Conservation (phyloP, 305 asterid species). For the Solanum hybrid region DNA sequence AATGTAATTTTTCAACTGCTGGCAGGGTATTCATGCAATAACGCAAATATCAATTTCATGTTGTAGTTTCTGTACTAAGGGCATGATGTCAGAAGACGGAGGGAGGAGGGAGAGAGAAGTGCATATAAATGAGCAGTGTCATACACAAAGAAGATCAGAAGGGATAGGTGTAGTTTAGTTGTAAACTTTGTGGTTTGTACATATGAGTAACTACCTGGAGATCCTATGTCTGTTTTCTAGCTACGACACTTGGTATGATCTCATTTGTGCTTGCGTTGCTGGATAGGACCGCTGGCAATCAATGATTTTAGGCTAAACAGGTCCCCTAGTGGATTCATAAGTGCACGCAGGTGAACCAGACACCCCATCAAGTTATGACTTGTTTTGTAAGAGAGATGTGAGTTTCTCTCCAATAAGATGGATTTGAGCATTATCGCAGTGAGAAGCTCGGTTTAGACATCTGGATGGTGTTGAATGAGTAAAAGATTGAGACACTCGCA, state of each 20-base stretch:
- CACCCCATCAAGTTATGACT: background rate
- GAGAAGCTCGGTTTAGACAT: background rate
- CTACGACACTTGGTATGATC: background rate
- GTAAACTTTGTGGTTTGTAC: background rate
- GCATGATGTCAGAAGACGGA: background rate
- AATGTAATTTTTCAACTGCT: background rate
- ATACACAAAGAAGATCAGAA: background rate
- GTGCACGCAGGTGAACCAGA: background rate
- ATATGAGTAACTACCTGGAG: background rate
- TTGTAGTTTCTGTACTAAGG: background rate
- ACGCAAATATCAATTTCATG: background rate
- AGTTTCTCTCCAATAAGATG: background rate
- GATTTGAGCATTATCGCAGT: background rate
- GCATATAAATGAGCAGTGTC: background rate
- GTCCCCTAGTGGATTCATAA: background rate
- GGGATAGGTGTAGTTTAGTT: background rate
- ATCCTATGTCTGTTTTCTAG: background rate
- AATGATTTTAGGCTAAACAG: background rate
- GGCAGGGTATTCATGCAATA: background rate
- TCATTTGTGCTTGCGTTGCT: background rate
- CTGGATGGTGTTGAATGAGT: background rate
- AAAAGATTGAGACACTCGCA: background rate
- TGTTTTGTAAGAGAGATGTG: background rate
- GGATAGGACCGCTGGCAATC: background rate
- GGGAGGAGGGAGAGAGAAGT: background rate